A percentile compares a stretch with the other conserved stretches of the same genome.
phyloP scores from a whole-genome alignment of 192 early-diverging fungal species.

The Haplosporangium gracile region DNA sequence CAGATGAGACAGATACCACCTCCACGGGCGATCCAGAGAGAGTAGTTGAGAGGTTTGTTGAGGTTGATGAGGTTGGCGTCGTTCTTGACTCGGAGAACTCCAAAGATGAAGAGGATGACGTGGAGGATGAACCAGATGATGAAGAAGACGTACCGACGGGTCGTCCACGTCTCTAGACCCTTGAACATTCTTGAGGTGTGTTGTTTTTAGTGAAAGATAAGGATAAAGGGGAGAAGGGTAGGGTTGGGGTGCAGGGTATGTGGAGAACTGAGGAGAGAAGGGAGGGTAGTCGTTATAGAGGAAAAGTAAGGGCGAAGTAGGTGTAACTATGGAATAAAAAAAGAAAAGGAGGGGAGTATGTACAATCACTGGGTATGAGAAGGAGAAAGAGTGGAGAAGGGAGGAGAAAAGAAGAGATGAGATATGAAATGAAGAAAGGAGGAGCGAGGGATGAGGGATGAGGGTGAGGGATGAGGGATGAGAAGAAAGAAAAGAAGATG shows the following conservation, averaged over 20 bases:
- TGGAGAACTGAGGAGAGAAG: background rate
- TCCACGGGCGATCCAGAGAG: slow-evolving; percentile 70
- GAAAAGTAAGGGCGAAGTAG: slow-evolving; percentile 1
- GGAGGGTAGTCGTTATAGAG: background rate
- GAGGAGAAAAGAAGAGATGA: background rate
- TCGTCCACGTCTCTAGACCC: slow-evolving; percentile 47
- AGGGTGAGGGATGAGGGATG: background rate
- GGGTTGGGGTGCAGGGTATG: background rate
- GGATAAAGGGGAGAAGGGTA: background rate
- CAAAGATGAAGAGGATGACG: slow-evolving; percentile 62
- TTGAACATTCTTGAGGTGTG: slow-evolving; percentile 30
- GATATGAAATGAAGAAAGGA: background rate
- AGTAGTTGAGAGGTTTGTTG: slow-evolving; percentile 58
- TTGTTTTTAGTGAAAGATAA: background rate
- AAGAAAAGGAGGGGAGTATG: background rate
- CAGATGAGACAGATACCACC: slow-evolving; percentile 69
- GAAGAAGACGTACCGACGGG: slow-evolving; percentile 49
- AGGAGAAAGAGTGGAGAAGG: background rate
- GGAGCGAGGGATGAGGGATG: background rate
- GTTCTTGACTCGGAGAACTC: slow-evolving; percentile 63
- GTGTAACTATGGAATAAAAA: background rate
- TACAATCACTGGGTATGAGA: background rate
- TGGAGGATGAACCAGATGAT: slow-evolving; percentile 58
- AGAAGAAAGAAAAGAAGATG: background rate
- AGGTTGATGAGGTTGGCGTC: slow-evolving; percentile 62